Base-by-base conservation (phyloP, 2,329 filamentous ascomycete species). In the Diaporthe vaccinii region DNA sequence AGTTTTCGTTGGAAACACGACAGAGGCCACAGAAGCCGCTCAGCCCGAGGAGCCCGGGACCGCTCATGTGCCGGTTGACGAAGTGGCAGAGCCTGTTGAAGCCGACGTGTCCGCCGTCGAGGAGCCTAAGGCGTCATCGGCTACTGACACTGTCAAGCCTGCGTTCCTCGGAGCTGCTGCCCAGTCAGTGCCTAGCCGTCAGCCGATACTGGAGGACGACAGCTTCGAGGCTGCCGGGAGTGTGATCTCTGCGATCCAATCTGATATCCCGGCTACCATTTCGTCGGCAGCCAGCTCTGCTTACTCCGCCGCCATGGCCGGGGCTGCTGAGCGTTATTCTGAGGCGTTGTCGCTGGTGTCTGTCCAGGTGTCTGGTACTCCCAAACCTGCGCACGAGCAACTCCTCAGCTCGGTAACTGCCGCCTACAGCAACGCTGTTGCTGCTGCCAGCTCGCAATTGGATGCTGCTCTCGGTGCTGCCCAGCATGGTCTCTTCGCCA, bases 281-380 rank as follows among this genome's bases (percentile, higher is more conserved):
- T 77, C 79, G 4, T 76, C 79, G 2, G 79, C 80, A 4, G 76
- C 82, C 1, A 80, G 79, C 44, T 79, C 81, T 9, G 90, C 89
- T 10, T 95, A 95, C 82, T 89, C 89, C 12, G 89, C 89, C 34
- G 94, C 93, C 28, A 83, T 94, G 14, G 90, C 89, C 58, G 86
- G 89, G 55, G 94, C 94, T 5, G 90, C 91, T n/a, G 87, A 91
- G 55, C 91, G 93, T 72, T 94, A 94, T 78, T 89, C 89, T 0
- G 90, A 91, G 31, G 94, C 93, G 14, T 90, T 92, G 79, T 93
- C 93, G 1, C 87, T 91, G 36, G 87, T 94, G 2, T 94, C 93
- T 1, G 89, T 87, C 5, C 90, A 94, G 79, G 88, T 95, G 53
- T 91, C 90, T 39, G 93, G 93, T 44, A 91, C 91, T 1, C 90